phyloP scores from a whole-genome alignment of 2,329 filamentous ascomycete species.

The Penicillium sclerotiorum region DNA sequence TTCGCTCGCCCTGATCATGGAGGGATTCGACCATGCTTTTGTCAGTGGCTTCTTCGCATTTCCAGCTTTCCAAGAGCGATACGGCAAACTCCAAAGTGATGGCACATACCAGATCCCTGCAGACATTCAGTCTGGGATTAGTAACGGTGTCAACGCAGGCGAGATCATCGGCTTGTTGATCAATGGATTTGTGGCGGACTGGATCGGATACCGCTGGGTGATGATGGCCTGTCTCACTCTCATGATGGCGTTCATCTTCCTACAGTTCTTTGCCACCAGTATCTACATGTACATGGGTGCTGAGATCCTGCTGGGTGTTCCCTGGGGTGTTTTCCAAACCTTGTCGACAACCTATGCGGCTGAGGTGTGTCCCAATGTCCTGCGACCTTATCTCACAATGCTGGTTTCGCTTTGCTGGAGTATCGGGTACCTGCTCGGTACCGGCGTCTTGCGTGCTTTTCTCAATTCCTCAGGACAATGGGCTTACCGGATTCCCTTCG shows the following conservation, averaged over 20 bases:
- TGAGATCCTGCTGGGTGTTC: conserved; percentile 48
- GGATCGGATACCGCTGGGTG: conserved; percentile 47
- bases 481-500: conserved; percentile 38
- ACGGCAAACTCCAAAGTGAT: conserved; percentile 17
- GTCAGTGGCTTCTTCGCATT: conserved; percentile 35
- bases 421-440: conserved; percentile 16
- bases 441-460: conserved; percentile 29
- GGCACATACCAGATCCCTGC: conserved; percentile 29
- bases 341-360: conserved; percentile 22
- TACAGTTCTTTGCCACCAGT: conserved; percentile 52
- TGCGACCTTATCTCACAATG: conserved; percentile 31
- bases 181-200: conserved; percentile 25
- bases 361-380: conserved; percentile 20
- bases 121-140: conserved; percentile 29
- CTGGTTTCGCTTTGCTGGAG: conserved; percentile 42
- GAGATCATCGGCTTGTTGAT: conserved; percentile 31
- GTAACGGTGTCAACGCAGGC: conserved; percentile 29
- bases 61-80: conserved; percentile 28
- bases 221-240: conserved; percentile 46
- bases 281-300: conserved; percentile 49
- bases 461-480: conserved; percentile 29
- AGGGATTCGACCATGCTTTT: conserved; percentile 32
- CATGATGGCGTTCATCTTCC: conserved; percentile 49
- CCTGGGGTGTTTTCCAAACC: conserved; percentile 32
- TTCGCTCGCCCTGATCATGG: conserved; percentile 27